A percentile compares a stretch with the other conserved stretches of the same genome.
Evolutionary conservation across 2,329 filamentous ascomycete species (phyloP).

Genomic region (Didymella exigua): DNA sequence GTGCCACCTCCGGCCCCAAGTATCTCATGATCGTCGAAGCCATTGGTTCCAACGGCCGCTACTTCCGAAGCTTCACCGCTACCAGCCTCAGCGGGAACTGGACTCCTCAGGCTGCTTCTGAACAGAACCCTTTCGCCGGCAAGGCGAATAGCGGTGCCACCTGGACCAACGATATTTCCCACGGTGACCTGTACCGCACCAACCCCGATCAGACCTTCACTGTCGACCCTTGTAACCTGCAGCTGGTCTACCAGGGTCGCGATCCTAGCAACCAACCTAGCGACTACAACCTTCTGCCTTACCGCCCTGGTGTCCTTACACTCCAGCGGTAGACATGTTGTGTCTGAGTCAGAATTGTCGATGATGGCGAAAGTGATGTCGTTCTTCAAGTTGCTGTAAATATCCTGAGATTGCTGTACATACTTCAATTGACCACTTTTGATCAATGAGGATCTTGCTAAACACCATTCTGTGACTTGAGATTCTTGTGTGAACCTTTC

Average conservation of each 20-base stretch:
- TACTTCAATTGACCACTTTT: neutral
- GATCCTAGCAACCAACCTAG: constrained; percentile 42
- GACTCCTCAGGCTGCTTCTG: constrained; percentile 62
- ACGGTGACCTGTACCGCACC: constrained; percentile 65
- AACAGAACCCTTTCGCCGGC: constrained; percentile 68
- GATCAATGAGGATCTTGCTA: neutral
- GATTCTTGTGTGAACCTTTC: neutral
- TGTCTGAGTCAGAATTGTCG: neutral
- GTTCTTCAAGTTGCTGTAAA: neutral
- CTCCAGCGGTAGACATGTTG: constrained; percentile 36
- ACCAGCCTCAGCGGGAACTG: constrained; percentile 62
- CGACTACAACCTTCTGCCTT: constrained; percentile 60
- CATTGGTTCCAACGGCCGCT: constrained; percentile 63
- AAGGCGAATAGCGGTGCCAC: constrained; percentile 68
- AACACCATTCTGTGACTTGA: neutral
- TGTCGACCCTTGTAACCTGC: constrained; percentile 67
- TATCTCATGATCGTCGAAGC: constrained; percentile 74
- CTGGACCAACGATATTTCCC: constrained; percentile 71
- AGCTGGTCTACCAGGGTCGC: constrained; percentile 68
- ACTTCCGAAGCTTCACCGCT: constrained; percentile 71
- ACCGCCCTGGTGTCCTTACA: constrained; percentile 62
- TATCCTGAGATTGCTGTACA: neutral
- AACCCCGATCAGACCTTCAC: constrained; percentile 67
- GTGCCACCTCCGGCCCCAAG: constrained; percentile 44
- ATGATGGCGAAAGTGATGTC: neutral